Conservation (phyloP, 192 early-diverging fungal genomes). For the Backusella tarrabulga region DNA sequence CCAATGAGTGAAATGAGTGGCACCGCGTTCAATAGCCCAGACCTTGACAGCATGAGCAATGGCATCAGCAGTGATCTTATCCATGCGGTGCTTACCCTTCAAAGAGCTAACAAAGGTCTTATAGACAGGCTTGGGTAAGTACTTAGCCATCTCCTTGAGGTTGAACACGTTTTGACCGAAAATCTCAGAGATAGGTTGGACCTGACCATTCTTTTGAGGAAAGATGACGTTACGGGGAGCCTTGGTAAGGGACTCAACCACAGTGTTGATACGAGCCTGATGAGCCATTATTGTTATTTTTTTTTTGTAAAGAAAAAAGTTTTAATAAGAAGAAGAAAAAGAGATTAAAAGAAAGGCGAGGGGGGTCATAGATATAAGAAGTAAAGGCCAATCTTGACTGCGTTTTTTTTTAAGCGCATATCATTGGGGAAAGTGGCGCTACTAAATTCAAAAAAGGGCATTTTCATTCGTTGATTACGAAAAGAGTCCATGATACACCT, state of each 20-base stretch:
- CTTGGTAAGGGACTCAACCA: constrained; percentile 55
- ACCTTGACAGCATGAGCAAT: constrained; percentile 96
- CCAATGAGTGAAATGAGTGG: constrained; percentile 99
- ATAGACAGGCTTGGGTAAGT: constrained; percentile 94
- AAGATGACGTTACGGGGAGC: constrained; percentile 76
- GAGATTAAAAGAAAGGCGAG: background rate
- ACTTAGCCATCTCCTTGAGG: constrained; percentile 81
- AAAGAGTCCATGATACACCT: background rate
- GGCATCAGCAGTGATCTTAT: constrained; percentile 94
- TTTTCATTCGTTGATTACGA: background rate
- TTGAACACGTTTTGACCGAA: constrained; percentile 94
- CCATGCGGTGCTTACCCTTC: constrained; percentile 85
- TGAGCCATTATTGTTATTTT: constrained; percentile 29
- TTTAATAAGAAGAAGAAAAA: background rate
- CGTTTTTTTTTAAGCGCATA: constrained; percentile 1
- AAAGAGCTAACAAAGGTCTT: constrained; percentile 90
- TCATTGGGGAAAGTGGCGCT: background rate
- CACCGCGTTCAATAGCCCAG: constrained; percentile 97
- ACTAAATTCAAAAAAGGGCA: background rate
- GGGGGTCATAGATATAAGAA: constrained; percentile 4
- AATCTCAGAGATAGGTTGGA: constrained; percentile 84
- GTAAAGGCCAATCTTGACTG: background rate
- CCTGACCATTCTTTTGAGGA: constrained; percentile 72
- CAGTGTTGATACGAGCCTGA: constrained; percentile 44
- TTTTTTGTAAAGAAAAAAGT: background rate